Evolutionary conservation across 352 stramenopile species (phyloP).

Genomic region (Peronospora farinosa): DNA sequence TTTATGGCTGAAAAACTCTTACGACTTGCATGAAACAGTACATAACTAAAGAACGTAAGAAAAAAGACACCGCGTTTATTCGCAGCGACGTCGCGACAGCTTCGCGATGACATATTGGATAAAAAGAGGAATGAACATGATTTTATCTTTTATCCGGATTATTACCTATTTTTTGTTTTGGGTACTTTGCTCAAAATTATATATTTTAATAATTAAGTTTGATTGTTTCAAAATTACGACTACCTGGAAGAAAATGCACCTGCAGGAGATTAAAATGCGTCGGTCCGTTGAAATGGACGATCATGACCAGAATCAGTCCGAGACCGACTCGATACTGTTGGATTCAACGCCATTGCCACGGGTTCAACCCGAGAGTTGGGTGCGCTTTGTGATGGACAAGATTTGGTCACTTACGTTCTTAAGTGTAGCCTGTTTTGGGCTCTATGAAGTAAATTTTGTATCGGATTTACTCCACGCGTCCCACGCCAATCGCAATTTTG

Average conservation of each 20-base stretch:
- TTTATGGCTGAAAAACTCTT: slow-evolving; percentile 84
- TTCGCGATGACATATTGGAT: neutral
- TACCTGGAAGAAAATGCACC: slow-evolving; percentile 31
- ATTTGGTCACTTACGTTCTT: slow-evolving; percentile 59
- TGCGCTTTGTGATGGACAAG: slow-evolving; percentile 44
- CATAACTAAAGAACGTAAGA: slow-evolving; percentile 78
- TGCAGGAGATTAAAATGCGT: slow-evolving; percentile 54
- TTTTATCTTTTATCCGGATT: no score
- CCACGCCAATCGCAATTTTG: slow-evolving; percentile 42
- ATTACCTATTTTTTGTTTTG: no score
- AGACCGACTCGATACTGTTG: slow-evolving; percentile 41
- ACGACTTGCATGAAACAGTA: slow-evolving; percentile 66
- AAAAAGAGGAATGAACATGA: no score
- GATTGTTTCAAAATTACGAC: no score
- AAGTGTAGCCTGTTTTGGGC: slow-evolving; percentile 37
- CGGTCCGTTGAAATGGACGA: slow-evolving; percentile 4
- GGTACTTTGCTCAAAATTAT: no score
- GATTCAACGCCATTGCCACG: slow-evolving; percentile 6
- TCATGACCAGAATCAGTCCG: slow-evolving; percentile 9
- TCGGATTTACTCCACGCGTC: slow-evolving; percentile 48
- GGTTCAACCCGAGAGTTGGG: slow-evolving; percentile 28
- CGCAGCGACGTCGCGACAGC: slow-evolving; percentile 27
- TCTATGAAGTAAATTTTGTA: slow-evolving; percentile 58
- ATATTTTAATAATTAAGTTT: no score
- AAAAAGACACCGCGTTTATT: slow-evolving; percentile 59